A percentile compares a stretch with the other conserved stretches of the same genome.
Conservation (phyloP, 2,329 filamentous ascomycete species). For the Colletotrichum karsti region DNA sequence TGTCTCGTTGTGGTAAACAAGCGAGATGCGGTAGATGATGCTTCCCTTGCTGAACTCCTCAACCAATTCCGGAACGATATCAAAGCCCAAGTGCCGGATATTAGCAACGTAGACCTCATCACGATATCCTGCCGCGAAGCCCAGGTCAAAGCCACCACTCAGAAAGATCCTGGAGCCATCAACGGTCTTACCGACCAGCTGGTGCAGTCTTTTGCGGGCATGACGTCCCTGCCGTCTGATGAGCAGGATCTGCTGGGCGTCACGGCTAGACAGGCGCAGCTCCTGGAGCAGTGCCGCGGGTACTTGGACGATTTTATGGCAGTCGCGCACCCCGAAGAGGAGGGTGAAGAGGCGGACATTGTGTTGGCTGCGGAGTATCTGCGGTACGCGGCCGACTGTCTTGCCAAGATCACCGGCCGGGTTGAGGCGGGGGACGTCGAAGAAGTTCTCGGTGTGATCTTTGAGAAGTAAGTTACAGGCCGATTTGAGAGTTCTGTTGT, state of each 20-base stretch:
- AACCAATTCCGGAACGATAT: constrained; percentile 48
- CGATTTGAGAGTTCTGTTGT: neutral
- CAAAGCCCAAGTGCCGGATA: constrained; percentile 47
- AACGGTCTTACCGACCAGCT: constrained; percentile 74
- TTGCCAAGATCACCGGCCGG: constrained; percentile 88
- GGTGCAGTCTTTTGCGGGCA: constrained; percentile 70
- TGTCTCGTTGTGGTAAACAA: constrained; percentile 71
- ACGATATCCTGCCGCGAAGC: constrained; percentile 78
- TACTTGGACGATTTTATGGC: constrained; percentile 79
- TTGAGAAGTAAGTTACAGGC: constrained; percentile 81
- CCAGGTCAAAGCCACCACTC: constrained; percentile 35
- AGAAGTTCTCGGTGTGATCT: constrained; percentile 94
- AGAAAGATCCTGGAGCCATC: constrained; percentile 69
- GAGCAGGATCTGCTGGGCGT: constrained; percentile 89
- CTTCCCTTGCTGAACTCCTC: constrained; percentile 47
- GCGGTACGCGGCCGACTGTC: constrained; percentile 78
- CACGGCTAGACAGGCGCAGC: constrained; percentile 86
- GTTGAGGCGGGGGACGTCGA: constrained; percentile 91
- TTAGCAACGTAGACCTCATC: constrained; percentile 52
- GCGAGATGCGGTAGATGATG: constrained; percentile 55
- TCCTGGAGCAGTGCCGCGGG: constrained; percentile 76
- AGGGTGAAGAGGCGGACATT: constrained; percentile 73
- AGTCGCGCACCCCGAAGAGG: constrained; percentile 54
- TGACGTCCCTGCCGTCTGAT: constrained; percentile 76
- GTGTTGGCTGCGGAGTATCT: constrained; percentile 92